Evolutionary conservation across 1,139 yeast genomes (phyloP), one percentile per base, ranked within the genome.

Genomic region (Candida buenavistaensis): DNA sequence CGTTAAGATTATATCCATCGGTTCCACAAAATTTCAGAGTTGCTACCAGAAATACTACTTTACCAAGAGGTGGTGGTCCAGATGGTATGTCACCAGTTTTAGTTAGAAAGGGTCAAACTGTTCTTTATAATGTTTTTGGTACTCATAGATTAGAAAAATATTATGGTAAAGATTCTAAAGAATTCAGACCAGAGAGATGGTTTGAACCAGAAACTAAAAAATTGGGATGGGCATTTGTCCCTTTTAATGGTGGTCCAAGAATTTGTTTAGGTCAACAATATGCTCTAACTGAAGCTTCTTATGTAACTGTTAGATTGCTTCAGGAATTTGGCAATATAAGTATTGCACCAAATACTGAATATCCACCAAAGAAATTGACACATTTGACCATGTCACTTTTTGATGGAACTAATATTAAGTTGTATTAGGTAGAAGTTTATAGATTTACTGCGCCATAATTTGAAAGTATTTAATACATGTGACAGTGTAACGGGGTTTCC

Each of bases 191-290:
- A 5, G 77, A 69, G 42, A 62, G 80, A 43, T 75, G 80, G 80
- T 57, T 56, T 36, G 67, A 62, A 41, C 61, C 62, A 27, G 44
- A 46, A 23, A 52, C 58, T 21, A 56, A 52, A 36, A 65, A 61
- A 43, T 50, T 61, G 39, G 73, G 72, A 14, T 76, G 80, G 80
- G 73, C 71, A 10, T 75, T 58, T 50, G 51, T 75, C 17, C 80
- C 80, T 5, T 75, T 75, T 58, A 76, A 76, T 45, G 82, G 81
- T 32, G 82, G 82, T 5, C 82, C 82, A 20, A 59, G 82, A 38
- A 75, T 76, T 37, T 77, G 82, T 47, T 57, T 76, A 33, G 82
- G 82, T 12, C 81, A 76, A 53, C 81, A 75, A 50, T 74, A 72
- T 54, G 81, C 80, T 1, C 63, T 76, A 39, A 74, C 80, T 12